These are phyloP conservation scores for Colletotrichum navitas DNA, from an alignment of 2,329 filamentous ascomycete genomes.

Conservation along the genomic window DNA sequence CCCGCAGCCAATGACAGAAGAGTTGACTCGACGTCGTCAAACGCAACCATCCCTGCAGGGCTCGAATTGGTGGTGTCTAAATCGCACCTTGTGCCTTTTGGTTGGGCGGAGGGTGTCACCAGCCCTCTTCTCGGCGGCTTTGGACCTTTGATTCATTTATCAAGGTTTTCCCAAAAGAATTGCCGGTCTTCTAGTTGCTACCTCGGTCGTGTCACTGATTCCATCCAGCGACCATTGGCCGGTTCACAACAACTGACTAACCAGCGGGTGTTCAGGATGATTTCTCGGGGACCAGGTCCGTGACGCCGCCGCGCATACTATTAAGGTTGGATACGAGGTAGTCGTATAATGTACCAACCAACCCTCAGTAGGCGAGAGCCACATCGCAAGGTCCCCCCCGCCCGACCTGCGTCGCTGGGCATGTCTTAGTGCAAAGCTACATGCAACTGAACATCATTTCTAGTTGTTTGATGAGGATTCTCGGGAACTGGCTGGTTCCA, in stretches of 20 bases:
- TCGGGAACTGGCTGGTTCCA: not conserved
- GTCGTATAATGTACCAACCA: not conserved
- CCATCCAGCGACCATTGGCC: not conserved
- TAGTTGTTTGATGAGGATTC: not conserved
- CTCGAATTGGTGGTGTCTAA: not conserved
- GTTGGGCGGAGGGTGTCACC: not conserved
- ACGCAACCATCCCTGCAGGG: not conserved
- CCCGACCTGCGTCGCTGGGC: not conserved
- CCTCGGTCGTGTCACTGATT: not conserved
- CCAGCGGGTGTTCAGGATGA: not conserved
- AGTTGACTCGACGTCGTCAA: not conserved
- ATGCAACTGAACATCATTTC: not conserved
- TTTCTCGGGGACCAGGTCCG: not conserved
- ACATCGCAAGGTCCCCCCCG: not conserved
- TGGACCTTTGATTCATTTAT: not conserved
- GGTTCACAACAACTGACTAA: too few species aligned
- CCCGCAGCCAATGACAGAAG: not conserved
- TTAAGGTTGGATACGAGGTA: not conserved
- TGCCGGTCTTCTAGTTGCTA: not conserved
- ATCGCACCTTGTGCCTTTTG: not conserved
- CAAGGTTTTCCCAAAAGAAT: not conserved
- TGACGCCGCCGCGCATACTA: not conserved
- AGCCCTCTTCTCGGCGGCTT: not conserved
- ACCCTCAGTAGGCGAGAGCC: not conserved
- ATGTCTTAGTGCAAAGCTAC: not conserved